phyloP scores from a whole-genome alignment of 768 basidiomycete genomes.

The Lactarius akahatsu region DNA sequence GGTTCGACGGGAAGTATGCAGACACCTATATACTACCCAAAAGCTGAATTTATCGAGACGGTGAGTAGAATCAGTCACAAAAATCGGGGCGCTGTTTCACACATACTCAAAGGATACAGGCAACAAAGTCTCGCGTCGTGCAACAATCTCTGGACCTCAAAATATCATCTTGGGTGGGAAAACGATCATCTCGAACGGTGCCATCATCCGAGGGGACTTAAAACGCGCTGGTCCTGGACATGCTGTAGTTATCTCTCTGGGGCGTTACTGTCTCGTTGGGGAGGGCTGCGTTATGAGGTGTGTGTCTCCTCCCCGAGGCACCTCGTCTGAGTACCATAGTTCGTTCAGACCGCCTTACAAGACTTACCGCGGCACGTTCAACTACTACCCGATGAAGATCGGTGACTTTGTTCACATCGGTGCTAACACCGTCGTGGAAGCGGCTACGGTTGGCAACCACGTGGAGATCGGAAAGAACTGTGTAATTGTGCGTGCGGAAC shows the following conservation, averaged over 20 bases:
- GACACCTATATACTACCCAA: constrained; percentile 73
- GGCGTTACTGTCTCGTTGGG: constrained; percentile 88
- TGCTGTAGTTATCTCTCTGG: constrained; percentile 90
- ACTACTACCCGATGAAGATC: constrained; percentile 97
- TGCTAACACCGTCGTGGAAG: constrained; percentile 85
- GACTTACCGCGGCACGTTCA: constrained; percentile 87
- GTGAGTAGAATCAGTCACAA: constrained; percentile 39
- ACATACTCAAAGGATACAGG: constrained; percentile 73
- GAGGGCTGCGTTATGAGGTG: constrained; percentile 89
- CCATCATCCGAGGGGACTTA: constrained; percentile 92
- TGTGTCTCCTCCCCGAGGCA: constrained; percentile 21
- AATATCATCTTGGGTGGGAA: constrained; percentile 98
- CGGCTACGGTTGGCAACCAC: constrained; percentile 90
- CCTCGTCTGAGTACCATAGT: not conserved
- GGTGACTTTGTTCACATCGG: constrained; percentile 96
- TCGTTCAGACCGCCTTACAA: constrained; percentile 74
- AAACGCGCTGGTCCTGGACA: constrained; percentile 86
- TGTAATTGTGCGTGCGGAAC: constrained; percentile 77
- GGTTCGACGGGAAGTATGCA: constrained; percentile 47
- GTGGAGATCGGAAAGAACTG: constrained; percentile 96
- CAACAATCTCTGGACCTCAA: constrained; percentile 88
- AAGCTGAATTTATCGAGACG: constrained; percentile 86
- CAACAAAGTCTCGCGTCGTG: constrained; percentile 92
- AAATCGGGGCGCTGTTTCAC: not conserved
- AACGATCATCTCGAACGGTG: constrained; percentile 87